phyloP scores from a whole-genome alignment of 2,329 filamentous ascomycete genomes.

The Trematosphaeria pertusa region DNA sequence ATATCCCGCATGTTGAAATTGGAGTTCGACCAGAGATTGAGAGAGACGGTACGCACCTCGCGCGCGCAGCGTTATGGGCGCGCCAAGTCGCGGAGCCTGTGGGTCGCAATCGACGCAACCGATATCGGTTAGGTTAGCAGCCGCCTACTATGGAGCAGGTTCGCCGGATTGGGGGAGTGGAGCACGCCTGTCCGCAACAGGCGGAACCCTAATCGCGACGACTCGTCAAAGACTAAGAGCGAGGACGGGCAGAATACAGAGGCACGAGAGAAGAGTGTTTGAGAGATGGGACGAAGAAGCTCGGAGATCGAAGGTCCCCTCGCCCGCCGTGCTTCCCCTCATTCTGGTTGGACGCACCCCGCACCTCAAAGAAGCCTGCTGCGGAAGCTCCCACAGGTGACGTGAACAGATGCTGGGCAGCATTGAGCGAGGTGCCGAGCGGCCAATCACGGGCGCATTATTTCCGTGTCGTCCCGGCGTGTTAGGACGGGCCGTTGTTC shows the following conservation, averaged over 20 bases:
- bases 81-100: constrained; percentile 7
- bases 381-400: constrained; percentile 3
- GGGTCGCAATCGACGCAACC: constrained; percentile 1
- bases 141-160: no score
- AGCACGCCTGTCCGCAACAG: background rate
- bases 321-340: constrained; percentile 2
- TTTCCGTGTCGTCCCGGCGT: background rate
- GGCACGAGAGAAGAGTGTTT: background rate
- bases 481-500: background rate
- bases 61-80: background rate
- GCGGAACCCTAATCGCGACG: background rate
- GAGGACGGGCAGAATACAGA: background rate
- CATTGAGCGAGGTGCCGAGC: background rate
- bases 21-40: constrained; percentile 3
- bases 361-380: constrained; percentile 9
- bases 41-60: constrained; percentile 13
- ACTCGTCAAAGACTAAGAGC: background rate
- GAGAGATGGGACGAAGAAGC: constrained; percentile 5
- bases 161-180: no score
- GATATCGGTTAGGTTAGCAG: constrained; percentile 14
- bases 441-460: background rate
- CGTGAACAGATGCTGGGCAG: constrained; percentile 5
- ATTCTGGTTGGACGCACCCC: constrained; percentile 14
- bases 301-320: background rate
- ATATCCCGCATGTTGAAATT: constrained; percentile 14